A percentile compares a stretch with the other conserved stretches of the same genome.
Conservation (phyloP, 805 yeast genomes). For the Pichia scutulata region DNA sequence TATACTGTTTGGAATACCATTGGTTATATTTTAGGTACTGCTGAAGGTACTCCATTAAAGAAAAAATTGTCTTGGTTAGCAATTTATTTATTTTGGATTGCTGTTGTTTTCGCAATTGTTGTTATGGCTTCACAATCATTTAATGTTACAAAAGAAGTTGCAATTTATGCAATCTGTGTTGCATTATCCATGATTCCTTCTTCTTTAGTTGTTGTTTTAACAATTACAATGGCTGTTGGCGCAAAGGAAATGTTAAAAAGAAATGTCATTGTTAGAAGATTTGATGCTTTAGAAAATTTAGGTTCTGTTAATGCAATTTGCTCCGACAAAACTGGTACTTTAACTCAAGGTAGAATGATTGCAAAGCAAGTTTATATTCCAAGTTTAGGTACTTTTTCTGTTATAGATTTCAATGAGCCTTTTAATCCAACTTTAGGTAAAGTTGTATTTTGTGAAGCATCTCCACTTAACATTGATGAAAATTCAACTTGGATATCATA, state of each 20-base stretch:
- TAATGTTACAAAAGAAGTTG: constrained; percentile 69
- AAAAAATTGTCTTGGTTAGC: constrained; percentile 72
- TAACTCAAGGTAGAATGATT: constrained; percentile 75
- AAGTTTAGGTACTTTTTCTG: constrained; percentile 46
- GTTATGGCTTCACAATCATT: constrained; percentile 82
- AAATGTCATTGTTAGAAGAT: constrained; percentile 66
- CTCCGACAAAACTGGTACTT: constrained; percentile 78
- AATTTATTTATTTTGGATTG: constrained; percentile 58
- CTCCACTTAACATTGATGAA: constrained; percentile 32
- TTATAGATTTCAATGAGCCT: constrained; percentile 50
- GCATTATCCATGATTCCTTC: constrained; percentile 79
- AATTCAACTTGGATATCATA: constrained; percentile 24
- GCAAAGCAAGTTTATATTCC: constrained; percentile 67
- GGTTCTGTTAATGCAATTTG: constrained; percentile 77
- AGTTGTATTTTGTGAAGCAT: constrained; percentile 27
- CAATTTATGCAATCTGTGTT: constrained; percentile 83
- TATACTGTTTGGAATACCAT: constrained; percentile 45
- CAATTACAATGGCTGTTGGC: constrained; percentile 83
- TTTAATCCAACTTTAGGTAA: constrained; percentile 57
- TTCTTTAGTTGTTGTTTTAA: constrained; percentile 67
- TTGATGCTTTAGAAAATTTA: constrained; percentile 70
- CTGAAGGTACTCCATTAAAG: constrained; percentile 77
- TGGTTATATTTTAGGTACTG: constrained; percentile 68
- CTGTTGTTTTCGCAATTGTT: constrained; percentile 79
- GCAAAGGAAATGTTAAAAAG: constrained; percentile 64